Evolutionary conservation across 768 basidiomycete species (phyloP).

Genomic region (Tulasnella sp.): DNA sequence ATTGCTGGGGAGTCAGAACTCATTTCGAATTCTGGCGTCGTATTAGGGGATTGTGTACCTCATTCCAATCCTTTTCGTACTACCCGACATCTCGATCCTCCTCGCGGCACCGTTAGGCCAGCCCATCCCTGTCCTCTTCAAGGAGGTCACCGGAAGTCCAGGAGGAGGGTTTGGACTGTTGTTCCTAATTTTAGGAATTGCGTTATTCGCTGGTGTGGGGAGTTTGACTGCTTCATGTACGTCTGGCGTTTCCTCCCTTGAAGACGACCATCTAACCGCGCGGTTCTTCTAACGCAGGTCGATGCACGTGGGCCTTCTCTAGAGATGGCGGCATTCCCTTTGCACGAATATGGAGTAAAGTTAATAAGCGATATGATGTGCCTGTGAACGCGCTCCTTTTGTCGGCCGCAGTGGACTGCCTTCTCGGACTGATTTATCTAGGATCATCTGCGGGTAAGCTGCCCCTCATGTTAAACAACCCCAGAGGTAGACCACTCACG

Average conservation of each 20-base stretch:
- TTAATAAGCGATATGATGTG: slow-evolving; percentile 40
- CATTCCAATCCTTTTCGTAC: slow-evolving; percentile 56
- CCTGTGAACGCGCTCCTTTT: slow-evolving; percentile 56
- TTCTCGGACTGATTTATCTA: slow-evolving; percentile 56
- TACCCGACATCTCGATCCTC: slow-evolving; percentile 49
- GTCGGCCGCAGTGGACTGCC: slow-evolving; percentile 48
- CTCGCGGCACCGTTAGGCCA: slow-evolving; percentile 55
- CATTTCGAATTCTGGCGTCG: slow-evolving; percentile 38
- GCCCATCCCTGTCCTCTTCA: slow-evolving; percentile 56
- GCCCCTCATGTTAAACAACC: background rate
- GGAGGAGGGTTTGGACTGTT: slow-evolving; percentile 56
- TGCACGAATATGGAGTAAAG: slow-evolving; percentile 40
- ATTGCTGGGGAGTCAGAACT: background rate
- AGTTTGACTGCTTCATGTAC: slow-evolving; percentile 55
- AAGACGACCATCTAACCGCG: no score
- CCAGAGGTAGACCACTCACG: background rate
- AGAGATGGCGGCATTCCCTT: slow-evolving; percentile 59
- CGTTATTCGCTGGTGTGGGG: slow-evolving; percentile 57
- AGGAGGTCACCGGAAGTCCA: slow-evolving; percentile 52
- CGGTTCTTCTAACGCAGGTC: slow-evolving; percentile 23
- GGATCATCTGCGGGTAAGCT: slow-evolving; percentile 27
- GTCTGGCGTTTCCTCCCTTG: background rate
- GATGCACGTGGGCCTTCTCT: slow-evolving; percentile 64
- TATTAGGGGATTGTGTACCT: slow-evolving; percentile 49
- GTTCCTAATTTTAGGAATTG: slow-evolving; percentile 44